Evolutionary conservation across 176 grass and related monocot species (phyloP), one percentile per base, ranked within the genome.

Genomic region (Melocanna baccifera): DNA sequence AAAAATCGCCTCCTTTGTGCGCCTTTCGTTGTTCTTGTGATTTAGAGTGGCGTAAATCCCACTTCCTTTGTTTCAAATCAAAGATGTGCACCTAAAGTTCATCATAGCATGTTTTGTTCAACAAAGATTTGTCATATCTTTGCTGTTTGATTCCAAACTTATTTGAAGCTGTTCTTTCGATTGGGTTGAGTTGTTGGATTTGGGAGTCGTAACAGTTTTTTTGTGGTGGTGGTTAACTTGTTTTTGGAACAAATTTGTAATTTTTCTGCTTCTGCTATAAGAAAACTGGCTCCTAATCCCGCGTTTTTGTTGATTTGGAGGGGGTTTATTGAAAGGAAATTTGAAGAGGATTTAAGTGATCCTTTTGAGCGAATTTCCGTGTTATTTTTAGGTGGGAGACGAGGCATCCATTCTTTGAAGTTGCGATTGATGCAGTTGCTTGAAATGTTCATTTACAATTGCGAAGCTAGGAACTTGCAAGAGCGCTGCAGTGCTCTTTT

Each of bases 1-100:
- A 69, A 85, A 85, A 74, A 26, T 53, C 55, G 69, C 50, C n/a
- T 72, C 72, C 12, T 88, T 82, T 56, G 59, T 86, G 26, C 47
- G 1, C 16, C 4, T 78, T 26, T 62, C 71, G 23, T 55, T 23
- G 40, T 55, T 69, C 71, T 69, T 67, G 42, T 9, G 48, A 9
- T 22, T 58, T 25, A 3, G 1, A 57, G 3, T 58, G n/a, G 22
- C 56, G 56, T 58, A 23, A 58, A 58, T 58, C 56, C 56, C 20
- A 12, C 56, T 1, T 58, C 56, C 16, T 12, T 58, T 58, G 56
- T 10, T 16, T 59, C 0, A 19, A 2, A 22, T 79, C 56, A 36
- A 36, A 7, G 12, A 20, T 67, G 23, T 62, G 23, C 87, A 16
- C 20, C 2, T 69, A 14, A 39, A 11, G 3, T 23, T 66, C 26